Percentiles rank a stretch among this genome's conserved stretches.
These are phyloP conservation scores for Filobasidium floriforme DNA, from an alignment of 768 basidiomycete species.

Conservation along the genomic window DNA sequence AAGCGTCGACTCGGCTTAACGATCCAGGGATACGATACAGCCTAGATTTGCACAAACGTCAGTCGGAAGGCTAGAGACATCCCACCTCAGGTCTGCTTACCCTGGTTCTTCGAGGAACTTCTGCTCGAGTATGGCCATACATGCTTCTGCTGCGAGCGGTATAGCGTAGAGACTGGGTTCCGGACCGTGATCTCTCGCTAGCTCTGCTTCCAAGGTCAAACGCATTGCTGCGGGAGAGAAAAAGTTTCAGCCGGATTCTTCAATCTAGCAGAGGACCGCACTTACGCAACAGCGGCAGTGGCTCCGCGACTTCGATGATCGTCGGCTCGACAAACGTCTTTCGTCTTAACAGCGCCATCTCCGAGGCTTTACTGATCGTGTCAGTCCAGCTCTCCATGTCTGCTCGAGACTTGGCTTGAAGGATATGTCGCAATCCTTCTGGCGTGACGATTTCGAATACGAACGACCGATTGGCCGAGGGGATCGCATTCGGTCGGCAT, in stretches of 20 bases:
- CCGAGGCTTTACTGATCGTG: constrained; percentile 62
- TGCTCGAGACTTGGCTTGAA: constrained; percentile 63
- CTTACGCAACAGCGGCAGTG: background rate
- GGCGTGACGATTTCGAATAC: constrained; percentile 76
- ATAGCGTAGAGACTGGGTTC: background rate
- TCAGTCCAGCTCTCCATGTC: constrained; percentile 75
- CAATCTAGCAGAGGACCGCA: background rate
- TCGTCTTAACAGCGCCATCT: constrained; percentile 66
- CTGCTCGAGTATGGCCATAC: constrained; percentile 19
- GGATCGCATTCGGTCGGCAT: constrained; percentile 48
- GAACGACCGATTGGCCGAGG: constrained; percentile 74
- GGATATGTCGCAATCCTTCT: constrained; percentile 72
- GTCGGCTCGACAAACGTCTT: constrained; percentile 71
- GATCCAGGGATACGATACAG: constrained; percentile 71
- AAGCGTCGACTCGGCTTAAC: constrained; percentile 57
- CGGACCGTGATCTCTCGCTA: background rate
- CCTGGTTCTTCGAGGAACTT: constrained; percentile 16
- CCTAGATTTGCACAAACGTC: constrained; percentile 10
- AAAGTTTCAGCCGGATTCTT: background rate
- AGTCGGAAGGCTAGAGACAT: background rate
- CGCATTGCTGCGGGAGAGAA: background rate
- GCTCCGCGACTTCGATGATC: constrained; percentile 62
- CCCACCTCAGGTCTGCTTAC: background rate
- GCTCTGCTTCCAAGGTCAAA: background rate
- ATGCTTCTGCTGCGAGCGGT: constrained; percentile 17